Evolutionary conservation across 371 early-diverging fungal genomes (phyloP).

Genomic region (Entomophthora muscae): DNA sequence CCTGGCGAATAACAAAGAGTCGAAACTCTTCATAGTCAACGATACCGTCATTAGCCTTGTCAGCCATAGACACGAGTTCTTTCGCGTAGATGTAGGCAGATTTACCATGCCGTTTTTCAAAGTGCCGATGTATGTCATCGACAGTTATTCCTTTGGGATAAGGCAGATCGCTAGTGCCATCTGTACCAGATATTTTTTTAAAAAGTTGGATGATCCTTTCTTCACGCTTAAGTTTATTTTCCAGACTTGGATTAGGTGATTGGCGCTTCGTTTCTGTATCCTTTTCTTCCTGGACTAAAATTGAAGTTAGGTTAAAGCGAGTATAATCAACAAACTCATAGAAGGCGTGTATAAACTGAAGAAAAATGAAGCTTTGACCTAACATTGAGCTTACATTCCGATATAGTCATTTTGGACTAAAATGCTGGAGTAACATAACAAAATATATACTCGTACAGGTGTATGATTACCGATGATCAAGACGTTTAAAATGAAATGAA

Average conservation of each 20-base stretch:
- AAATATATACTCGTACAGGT: no score
- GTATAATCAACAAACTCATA: no score
- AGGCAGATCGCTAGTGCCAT: neutral
- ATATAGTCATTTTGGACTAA: no score
- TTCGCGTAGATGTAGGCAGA: constrained; percentile 22
- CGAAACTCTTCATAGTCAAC: constrained; percentile 52
- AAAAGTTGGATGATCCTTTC: neutral
- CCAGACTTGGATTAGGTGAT: constrained; percentile 19
- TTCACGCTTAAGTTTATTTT: constrained; percentile 13
- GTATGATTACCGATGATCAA: no score
- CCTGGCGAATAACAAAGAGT: constrained; percentile 44
- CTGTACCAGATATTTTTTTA: neutral
- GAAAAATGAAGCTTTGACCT: no score
- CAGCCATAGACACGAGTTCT: constrained; percentile 33
- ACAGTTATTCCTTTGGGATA: neutral
- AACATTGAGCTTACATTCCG: no score
- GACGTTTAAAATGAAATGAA: no score
- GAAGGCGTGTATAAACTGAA: no score
- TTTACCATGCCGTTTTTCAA: constrained; percentile 16
- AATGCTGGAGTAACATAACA: no score
- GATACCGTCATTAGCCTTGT: constrained; percentile 38
- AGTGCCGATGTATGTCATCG: neutral
- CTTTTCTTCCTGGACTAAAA: no score
- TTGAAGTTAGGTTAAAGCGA: no score
- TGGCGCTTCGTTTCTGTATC: no score